Conservation (phyloP, 179 eudicot genomes). For the Gypsophila paniculata region DNA sequence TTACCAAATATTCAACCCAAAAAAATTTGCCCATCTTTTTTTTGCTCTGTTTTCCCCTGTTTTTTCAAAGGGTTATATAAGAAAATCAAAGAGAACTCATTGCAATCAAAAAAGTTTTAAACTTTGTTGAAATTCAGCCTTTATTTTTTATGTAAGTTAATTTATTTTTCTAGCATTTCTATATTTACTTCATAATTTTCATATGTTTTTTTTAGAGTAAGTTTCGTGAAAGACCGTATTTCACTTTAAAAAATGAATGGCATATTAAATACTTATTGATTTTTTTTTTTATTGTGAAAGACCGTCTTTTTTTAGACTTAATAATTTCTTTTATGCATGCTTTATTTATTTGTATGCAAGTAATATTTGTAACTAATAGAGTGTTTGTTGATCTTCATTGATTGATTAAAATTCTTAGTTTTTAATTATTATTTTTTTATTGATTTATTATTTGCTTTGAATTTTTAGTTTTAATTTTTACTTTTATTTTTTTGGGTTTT, state of each 20-base stretch:
- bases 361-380: not conserved
- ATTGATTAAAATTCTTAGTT: not conserved
- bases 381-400: not conserved
- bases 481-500: not conserved
- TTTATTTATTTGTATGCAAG: not conserved
- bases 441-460: not conserved
- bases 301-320: no score
- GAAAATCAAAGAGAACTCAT: not conserved
- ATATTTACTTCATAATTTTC: not conserved
- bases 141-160: slow-evolving; percentile 30
- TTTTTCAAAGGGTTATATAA: slow-evolving; percentile 11
- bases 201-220: no score
- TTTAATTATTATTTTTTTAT: not conserved
- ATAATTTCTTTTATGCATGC: not conserved
- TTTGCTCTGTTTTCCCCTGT: slow-evolving; percentile 22
- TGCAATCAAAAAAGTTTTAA: not conserved
- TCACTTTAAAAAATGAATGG: no score
- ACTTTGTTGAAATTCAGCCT: slow-evolving; percentile 23
- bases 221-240: no score
- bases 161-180: not conserved
- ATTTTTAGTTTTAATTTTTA: no score
- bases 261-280: no score
- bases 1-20: slow-evolving; percentile 6
- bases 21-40: slow-evolving; percentile 5
- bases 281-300: no score